Evolutionary conservation across 2,329 filamentous ascomycete genomes (phyloP).

Genomic region (Orbilia oligospora): DNA sequence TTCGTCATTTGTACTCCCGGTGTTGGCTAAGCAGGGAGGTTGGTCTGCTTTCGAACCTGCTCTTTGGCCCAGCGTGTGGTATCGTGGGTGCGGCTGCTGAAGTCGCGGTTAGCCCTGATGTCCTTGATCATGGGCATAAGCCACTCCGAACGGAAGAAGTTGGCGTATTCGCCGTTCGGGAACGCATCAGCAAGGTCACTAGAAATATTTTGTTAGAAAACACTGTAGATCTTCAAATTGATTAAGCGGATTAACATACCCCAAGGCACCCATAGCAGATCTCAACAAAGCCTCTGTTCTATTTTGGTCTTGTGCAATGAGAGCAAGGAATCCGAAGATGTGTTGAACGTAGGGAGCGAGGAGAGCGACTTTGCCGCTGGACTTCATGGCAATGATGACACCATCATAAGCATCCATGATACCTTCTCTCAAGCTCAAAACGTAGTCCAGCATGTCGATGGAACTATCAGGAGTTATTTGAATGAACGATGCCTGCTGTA

Average conservation of each 20-base stretch:
- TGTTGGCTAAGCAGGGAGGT: slow-evolving; percentile 50
- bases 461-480: slow-evolving; percentile 83
- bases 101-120: slow-evolving; percentile 89
- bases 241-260: slow-evolving; percentile 74
- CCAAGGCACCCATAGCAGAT: slow-evolving; percentile 96
- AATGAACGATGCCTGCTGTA: slow-evolving; percentile 91
- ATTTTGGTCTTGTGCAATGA: slow-evolving; percentile 84
- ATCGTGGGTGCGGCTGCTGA: slow-evolving; percentile 84
- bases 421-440: slow-evolving; percentile 92
- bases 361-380: slow-evolving; percentile 78
- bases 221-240: background rate
- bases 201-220: slow-evolving; percentile 61
- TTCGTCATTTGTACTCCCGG: slow-evolving; percentile 9
- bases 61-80: slow-evolving; percentile 98
- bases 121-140: slow-evolving; percentile 91
- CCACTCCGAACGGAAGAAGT: slow-evolving; percentile 92
- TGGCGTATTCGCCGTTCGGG: slow-evolving; percentile 86
- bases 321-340: slow-evolving; percentile 88
- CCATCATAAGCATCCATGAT: slow-evolving; percentile 99
- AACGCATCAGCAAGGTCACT: slow-evolving; percentile 96
- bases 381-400: slow-evolving; percentile 94
- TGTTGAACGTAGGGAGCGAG: slow-evolving; percentile 78
- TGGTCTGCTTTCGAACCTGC: slow-evolving; percentile 93
- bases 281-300: slow-evolving; percentile 92
- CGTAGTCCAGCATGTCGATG: slow-evolving; percentile 97